These are phyloP conservation scores for Powellomyces hirtus DNA, from an alignment of 192 early-diverging fungal genomes.

Conservation along the genomic window DNA sequence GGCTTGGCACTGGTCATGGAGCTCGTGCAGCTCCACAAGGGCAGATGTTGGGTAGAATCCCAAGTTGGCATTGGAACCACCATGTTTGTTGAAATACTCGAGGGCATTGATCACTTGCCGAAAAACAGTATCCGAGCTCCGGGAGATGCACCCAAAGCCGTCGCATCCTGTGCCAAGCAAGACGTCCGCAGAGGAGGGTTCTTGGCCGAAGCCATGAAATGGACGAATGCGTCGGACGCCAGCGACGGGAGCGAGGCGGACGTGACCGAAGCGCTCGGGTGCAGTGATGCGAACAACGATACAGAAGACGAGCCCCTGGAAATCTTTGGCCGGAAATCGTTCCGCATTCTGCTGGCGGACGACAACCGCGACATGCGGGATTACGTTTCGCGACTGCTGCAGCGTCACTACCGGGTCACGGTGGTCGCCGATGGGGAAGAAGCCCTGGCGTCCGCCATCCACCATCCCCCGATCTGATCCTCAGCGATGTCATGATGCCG, in stretches of 20 bases:
- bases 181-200: not conserved
- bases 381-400: not conserved
- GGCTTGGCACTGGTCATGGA: conserved; percentile 43
- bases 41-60: conserved; percentile 32
- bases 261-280: not conserved
- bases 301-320: not conserved
- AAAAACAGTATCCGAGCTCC: not conserved
- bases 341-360: not conserved
- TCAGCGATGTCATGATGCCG: conserved; percentile 13
- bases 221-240: not conserved
- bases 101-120: not conserved
- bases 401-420: not conserved
- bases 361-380: conserved; percentile 12
- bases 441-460: not conserved
- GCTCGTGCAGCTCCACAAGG: conserved; percentile 45
- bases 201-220: not conserved
- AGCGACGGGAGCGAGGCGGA: not conserved
- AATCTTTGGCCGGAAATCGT: not conserved
- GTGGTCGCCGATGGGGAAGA: conserved; percentile 1
- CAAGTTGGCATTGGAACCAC: not conserved
- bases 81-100: not conserved
- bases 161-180: not conserved
- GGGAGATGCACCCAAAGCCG: not conserved
- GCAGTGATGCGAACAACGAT: too few relatives aligned
- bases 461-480: conserved; percentile 3